phyloP scores from a whole-genome alignment of 441 rosid species.

The Pelargonium fulgidum region DNA sequence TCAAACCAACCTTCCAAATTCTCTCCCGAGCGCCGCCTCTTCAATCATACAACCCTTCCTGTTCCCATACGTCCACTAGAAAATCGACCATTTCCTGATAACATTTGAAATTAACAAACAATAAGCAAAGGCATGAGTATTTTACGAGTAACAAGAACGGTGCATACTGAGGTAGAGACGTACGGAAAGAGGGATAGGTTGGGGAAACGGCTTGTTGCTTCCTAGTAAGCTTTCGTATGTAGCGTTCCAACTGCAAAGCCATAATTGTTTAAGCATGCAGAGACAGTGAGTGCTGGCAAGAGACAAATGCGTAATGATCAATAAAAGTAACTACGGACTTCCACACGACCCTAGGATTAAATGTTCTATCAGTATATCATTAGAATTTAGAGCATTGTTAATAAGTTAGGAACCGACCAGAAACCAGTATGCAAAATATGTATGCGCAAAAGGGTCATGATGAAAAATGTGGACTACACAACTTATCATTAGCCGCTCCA shows the following conservation, averaged over 20 bases:
- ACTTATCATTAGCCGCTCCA: too few relatives aligned
- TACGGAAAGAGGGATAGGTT: constrained; percentile 60
- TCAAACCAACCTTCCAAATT: constrained; percentile 19
- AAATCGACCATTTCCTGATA: constrained; percentile 86
- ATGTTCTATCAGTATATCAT: too few relatives aligned
- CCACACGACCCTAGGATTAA: neutral
- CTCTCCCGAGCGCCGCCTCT: constrained; percentile 9
- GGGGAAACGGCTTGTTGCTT: constrained; percentile 55
- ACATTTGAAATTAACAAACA: neutral
- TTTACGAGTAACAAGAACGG: neutral
- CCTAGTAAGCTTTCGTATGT: constrained; percentile 57
- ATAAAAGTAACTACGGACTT: neutral
- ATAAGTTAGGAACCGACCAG: too few relatives aligned
- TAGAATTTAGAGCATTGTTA: too few relatives aligned
- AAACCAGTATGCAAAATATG: too few relatives aligned
- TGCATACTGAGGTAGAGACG: constrained; percentile 2
- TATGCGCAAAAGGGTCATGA: too few relatives aligned
- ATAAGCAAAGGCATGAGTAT: neutral
- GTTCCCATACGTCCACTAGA: constrained; percentile 84
- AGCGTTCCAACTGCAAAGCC: constrained; percentile 59
- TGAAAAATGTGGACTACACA: too few relatives aligned
- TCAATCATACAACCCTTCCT: constrained; percentile 79
- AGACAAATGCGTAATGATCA: constrained; percentile 21
- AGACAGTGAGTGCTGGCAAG: constrained; percentile 37
- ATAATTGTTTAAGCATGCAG: constrained; percentile 32